Conservation (phyloP, 1,284 basidiomycete genomes). For the Bjerkandera adusta region DNA sequence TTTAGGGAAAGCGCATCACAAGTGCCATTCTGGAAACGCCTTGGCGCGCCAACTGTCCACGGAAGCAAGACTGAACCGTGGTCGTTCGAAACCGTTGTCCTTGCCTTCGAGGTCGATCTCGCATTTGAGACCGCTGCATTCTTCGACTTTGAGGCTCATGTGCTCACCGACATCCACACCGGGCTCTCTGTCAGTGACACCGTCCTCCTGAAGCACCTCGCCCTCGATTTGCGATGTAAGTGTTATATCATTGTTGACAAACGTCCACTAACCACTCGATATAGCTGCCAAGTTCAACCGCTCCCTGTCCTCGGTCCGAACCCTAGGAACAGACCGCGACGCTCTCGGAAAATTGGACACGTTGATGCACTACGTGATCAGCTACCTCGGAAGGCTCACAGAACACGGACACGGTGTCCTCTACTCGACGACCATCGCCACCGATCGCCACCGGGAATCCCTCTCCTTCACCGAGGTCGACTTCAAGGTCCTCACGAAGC, state of each 20-base stretch:
- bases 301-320: conserved; percentile 3
- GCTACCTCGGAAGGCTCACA: not conserved
- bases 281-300: conserved; percentile 1
- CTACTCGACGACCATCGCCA: conserved; percentile 4
- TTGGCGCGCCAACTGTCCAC: too few species aligned
- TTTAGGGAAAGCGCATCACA: too few species aligned
- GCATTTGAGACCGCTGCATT: not conserved
- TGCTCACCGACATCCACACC: not conserved
- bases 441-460: not conserved
- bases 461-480: conserved; percentile 4
- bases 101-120: conserved; percentile 11
- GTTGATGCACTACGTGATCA: not conserved
- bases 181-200: not conserved
- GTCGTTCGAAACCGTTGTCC: not conserved
- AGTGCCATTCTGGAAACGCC: too few species aligned
- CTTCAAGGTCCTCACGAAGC: conserved; percentile 4
- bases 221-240: conserved; percentile 3
- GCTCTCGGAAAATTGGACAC: conserved; percentile 3
- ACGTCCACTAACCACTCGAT: too few species aligned
- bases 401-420: conserved; percentile 6
- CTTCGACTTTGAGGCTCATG: not conserved
- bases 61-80: too few species aligned
- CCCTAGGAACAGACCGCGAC: not conserved
- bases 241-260: not conserved
- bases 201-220: conserved; percentile 5